These are phyloP conservation scores for Rhodotorula glutinis DNA, from an alignment of 1,284 basidiomycete genomes.

Conservation along the genomic window DNA sequence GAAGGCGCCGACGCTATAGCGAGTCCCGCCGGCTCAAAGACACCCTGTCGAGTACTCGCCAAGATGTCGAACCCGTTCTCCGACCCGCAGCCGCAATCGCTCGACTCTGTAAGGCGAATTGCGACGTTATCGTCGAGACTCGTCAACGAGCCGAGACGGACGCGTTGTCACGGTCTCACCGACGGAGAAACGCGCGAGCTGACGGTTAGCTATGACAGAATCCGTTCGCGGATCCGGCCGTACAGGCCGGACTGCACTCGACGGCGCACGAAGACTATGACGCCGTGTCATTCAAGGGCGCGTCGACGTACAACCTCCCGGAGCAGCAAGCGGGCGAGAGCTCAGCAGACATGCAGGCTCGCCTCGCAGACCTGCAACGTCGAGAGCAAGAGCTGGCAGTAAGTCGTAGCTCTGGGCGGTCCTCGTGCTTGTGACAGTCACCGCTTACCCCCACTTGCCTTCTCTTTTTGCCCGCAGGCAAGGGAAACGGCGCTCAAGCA, in stretches of 20 bases:
- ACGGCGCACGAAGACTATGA: constrained; percentile 13
- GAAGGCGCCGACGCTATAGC: too few species aligned
- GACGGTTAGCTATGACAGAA: constrained; percentile 1
- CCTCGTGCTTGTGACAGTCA: too few species aligned
- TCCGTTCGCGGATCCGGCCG: constrained; percentile 42
- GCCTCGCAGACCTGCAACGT: constrained; percentile 63
- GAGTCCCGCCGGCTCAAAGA: too few species aligned
- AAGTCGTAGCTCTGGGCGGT: not conserved
- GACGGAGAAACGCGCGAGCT: not conserved
- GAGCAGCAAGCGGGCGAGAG: constrained; percentile 19
- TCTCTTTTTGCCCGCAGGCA: constrained; percentile 48
- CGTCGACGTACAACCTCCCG: constrained; percentile 11
- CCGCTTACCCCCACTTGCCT: not conserved
- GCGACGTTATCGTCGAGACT: not conserved
- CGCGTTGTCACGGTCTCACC: not conserved
- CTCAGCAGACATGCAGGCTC: constrained; percentile 48
- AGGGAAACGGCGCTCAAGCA: constrained; percentile 66
- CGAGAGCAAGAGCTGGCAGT: constrained; percentile 73
- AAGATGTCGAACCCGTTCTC: constrained; percentile 67
- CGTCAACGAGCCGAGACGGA: not conserved
- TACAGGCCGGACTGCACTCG: constrained; percentile 33
- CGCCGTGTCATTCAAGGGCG: not conserved
- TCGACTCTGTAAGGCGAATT: constrained; percentile 1
- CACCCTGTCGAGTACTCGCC: too few species aligned
- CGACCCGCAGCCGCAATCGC: constrained; percentile 56